Evolutionary conservation across 1,284 basidiomycete species (phyloP).

Genomic region (Leccinum cinnamomeum): DNA sequence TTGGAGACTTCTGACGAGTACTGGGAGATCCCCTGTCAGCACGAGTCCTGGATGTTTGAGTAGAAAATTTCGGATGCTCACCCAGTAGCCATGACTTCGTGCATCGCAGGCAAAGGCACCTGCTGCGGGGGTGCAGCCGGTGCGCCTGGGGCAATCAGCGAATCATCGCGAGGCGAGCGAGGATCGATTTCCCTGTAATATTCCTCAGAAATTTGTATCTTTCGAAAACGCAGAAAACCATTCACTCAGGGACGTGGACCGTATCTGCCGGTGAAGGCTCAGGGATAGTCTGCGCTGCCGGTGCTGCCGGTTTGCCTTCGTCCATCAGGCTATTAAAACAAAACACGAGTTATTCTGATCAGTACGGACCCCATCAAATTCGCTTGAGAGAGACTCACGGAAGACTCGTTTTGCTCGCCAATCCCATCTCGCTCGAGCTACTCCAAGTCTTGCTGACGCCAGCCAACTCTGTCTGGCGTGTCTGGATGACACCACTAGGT

Average conservation of each 20-base stretch:
- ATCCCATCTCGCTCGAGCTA: constrained; percentile 26
- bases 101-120: constrained; percentile 39
- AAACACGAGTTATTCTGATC: background rate
- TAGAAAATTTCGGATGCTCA: constrained; percentile 18
- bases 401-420: constrained; percentile 18
- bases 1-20: constrained; percentile 26
- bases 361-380: background rate
- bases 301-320: constrained; percentile 32
- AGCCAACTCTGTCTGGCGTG: constrained; percentile 34
- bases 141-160: constrained; percentile 20
- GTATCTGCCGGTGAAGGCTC: constrained; percentile 32
- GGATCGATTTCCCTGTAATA: constrained; percentile 31
- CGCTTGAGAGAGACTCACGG: constrained; percentile 19
- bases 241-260: constrained; percentile 29
- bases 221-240: constrained; percentile 6
- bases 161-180: constrained; percentile 37
- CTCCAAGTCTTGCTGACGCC: constrained; percentile 36
- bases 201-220: background rate
- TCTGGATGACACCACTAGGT: constrained; percentile 24
- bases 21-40: constrained; percentile 14
- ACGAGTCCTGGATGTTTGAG: background rate
- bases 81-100: constrained; percentile 39
- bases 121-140: constrained; percentile 20
- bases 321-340: constrained; percentile 29
- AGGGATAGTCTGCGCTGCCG: constrained; percentile 12